A percentile compares a stretch with the other conserved stretches of the same genome.
These are phyloP conservation scores for Sambucus nigra DNA, from an alignment of 129 eudicot species.

Conservation along the genomic window DNA sequence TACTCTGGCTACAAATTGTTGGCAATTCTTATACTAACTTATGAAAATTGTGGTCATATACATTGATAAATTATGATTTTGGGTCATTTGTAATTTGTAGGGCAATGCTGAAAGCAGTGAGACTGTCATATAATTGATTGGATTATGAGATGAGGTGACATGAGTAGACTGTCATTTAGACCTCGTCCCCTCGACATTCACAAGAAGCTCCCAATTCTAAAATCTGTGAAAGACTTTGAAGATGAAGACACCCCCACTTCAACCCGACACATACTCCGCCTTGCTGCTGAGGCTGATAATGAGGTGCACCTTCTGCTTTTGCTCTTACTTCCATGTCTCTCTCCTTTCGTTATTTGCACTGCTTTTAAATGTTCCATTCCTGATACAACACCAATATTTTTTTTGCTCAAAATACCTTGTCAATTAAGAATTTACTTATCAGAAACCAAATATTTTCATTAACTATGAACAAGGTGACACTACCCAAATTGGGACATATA, in stretches of 20 bases:
- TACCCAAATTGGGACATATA: too few species aligned
- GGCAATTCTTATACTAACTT: background rate
- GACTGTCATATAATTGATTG: constrained; percentile 6
- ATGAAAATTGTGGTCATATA: background rate
- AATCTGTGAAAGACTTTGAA: constrained; percentile 74
- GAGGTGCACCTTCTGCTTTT: constrained; percentile 24
- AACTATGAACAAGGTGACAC: too few species aligned
- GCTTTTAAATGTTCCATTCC: too few species aligned
- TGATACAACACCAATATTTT: too few species aligned
- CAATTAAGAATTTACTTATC: too few species aligned
- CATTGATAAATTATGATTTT: background rate
- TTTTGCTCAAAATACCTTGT: too few species aligned
- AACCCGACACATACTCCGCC: constrained; percentile 72
- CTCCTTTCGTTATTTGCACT: background rate
- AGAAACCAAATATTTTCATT: too few species aligned
- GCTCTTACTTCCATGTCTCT: background rate
- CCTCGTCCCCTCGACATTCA: constrained; percentile 90
- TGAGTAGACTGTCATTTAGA: constrained; percentile 82
- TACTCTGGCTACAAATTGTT: background rate
- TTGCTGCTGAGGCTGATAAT: constrained; percentile 67
- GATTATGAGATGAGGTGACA: constrained; percentile 28
- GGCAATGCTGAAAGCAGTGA: constrained; percentile 12
- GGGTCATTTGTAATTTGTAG: background rate
- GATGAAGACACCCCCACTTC: constrained; percentile 77
- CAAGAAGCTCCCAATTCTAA: constrained; percentile 81